Evolutionary conservation across 2,329 filamentous ascomycete species (phyloP).

Genomic region (Penicillium palitans): DNA sequence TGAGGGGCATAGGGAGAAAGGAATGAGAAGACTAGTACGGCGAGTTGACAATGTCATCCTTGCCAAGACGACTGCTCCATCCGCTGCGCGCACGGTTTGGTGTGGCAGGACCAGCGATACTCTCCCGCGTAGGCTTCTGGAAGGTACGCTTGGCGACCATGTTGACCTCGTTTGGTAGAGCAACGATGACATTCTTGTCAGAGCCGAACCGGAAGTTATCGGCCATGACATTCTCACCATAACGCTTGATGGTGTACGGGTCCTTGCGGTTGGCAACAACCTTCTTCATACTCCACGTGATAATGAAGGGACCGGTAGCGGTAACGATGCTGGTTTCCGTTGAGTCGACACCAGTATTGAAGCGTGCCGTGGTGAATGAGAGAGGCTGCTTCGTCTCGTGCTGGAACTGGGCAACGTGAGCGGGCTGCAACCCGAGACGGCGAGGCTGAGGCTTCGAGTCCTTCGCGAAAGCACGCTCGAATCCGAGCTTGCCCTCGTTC

Average conservation of each 20-base stretch:
- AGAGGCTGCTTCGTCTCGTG: conserved; percentile 89
- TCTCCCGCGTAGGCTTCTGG: conserved; percentile 86
- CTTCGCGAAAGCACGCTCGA: conserved; percentile 89
- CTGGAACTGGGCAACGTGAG: conserved; percentile 95
- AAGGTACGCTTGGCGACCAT: conserved; percentile 89
- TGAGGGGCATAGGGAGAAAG: neutral
- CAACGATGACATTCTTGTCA: conserved; percentile 97
- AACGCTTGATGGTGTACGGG: conserved; percentile 95
- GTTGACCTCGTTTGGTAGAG: conserved; percentile 93
- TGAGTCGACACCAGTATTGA: conserved; percentile 81
- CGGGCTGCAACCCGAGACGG: conserved; percentile 81
- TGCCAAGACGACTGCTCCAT: conserved; percentile 56
- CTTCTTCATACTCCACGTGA: conserved; percentile 95
- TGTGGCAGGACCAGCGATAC: conserved; percentile 69
- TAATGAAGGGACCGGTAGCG: conserved; percentile 91
- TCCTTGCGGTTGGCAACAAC: conserved; percentile 77
- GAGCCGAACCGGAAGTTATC: conserved; percentile 98
- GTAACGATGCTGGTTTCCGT: conserved; percentile 94
- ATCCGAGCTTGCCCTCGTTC: conserved; percentile 96
- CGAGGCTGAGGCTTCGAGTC: conserved; percentile 91
- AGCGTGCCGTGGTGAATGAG: conserved; percentile 85
- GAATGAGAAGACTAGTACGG: conserved; percentile 50
- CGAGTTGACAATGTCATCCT: conserved; percentile 80
- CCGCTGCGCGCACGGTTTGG: conserved; percentile 40
- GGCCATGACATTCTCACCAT: conserved; percentile 91